phyloP scores from a whole-genome alignment of 495 filamentous ascomycete genomes.

The Evernia prunastri region DNA sequence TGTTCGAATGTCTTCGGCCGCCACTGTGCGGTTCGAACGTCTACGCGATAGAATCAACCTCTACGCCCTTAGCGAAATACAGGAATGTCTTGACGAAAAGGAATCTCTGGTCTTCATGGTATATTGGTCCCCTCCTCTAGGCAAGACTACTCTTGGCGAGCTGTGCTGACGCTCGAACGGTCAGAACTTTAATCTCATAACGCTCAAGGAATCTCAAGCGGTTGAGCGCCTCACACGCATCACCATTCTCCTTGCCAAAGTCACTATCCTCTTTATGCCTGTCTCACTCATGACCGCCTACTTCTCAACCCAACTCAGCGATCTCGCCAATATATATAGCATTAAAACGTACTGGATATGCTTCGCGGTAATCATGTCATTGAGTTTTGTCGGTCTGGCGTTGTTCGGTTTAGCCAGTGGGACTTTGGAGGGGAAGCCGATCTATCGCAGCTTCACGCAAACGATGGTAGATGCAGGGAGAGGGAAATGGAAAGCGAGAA shows the following conservation, averaged over 20 bases:
- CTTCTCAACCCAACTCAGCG: constrained; percentile 65
- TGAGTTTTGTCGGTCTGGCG: constrained; percentile 53
- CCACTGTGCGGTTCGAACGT: constrained; percentile 68
- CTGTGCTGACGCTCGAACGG: constrained; percentile 20
- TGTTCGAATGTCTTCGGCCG: constrained; percentile 54
- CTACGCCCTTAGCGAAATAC: constrained; percentile 74
- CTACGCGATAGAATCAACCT: constrained; percentile 68
- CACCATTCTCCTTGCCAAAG: constrained; percentile 76
- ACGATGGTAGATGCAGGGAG: constrained; percentile 7
- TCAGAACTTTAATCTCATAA: constrained; percentile 82
- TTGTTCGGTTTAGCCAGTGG: constrained; percentile 43
- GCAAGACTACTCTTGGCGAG: neutral
- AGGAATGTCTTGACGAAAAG: constrained; percentile 73
- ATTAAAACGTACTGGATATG: constrained; percentile 62
- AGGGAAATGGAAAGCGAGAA: constrained; percentile 11
- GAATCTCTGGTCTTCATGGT: constrained; percentile 67
- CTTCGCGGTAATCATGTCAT: constrained; percentile 60
- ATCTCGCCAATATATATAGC: constrained; percentile 52
- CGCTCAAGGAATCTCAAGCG: constrained; percentile 72
- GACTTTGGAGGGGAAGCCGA: constrained; percentile 46
- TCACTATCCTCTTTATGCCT: constrained; percentile 77
- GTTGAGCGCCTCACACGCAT: constrained; percentile 73
- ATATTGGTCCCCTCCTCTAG: constrained; percentile 14
- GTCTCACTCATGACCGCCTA: constrained; percentile 81
- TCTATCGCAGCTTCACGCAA: constrained; percentile 32